Conservation (phyloP, 176 grass and related monocot species). For the Puccinellia tenuiflora region DNA sequence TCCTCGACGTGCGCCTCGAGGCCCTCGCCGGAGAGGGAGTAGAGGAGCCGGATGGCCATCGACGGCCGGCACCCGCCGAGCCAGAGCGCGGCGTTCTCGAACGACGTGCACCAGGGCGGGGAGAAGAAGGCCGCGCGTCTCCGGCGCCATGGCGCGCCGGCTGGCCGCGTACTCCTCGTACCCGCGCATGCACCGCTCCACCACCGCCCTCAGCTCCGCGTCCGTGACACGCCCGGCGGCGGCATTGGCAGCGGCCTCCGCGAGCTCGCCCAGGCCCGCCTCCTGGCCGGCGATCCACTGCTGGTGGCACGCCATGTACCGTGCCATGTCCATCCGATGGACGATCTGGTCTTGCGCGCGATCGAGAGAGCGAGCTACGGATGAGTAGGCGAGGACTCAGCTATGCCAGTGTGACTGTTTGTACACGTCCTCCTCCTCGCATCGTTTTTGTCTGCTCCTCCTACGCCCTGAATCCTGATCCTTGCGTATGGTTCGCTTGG, state of each 20-base stretch:
- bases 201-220: constrained; percentile 25
- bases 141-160: constrained; percentile 18
- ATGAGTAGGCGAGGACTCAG: neutral
- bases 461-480: neutral
- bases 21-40: constrained; percentile 49
- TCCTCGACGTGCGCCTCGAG: constrained; percentile 53
- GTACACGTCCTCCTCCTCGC: neutral
- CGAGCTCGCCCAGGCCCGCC: constrained; percentile 35
- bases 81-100: constrained; percentile 73
- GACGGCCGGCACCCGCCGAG: constrained; percentile 68
- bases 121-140: constrained; percentile 46
- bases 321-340: neutral
- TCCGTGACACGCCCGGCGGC: constrained; percentile 30
- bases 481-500: neutral
- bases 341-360: neutral
- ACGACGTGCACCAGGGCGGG: constrained; percentile 73
- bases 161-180: constrained; percentile 54
- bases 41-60: constrained; percentile 61
- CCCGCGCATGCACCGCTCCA: constrained; percentile 47
- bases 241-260: constrained; percentile 2
- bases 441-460: neutral
- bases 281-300: constrained; percentile 47
- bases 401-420: neutral
- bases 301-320: constrained; percentile 34
- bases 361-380: neutral